phyloP scores from a whole-genome alignment of 257 asterid genomes.

The Thymus mandschuricus region DNA sequence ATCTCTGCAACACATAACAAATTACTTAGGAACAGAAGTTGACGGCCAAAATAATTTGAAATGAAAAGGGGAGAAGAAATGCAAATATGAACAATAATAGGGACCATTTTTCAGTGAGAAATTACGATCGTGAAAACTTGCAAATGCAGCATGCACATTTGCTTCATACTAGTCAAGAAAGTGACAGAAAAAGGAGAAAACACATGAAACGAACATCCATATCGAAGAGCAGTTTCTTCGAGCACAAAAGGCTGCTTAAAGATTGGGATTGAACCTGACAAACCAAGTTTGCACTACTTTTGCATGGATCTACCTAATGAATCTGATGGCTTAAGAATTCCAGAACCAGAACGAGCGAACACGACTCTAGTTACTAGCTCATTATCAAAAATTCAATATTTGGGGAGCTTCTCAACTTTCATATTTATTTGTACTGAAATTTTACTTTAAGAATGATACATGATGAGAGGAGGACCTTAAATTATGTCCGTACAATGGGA shows the following conservation, averaged over 20 bases:
- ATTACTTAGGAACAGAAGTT: constrained; percentile 6
- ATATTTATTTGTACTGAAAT: background rate
- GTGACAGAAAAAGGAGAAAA: background rate
- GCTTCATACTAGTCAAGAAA: background rate
- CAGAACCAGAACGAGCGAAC: background rate
- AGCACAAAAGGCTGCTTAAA: background rate
- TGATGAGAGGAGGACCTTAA: background rate
- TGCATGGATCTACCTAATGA: too few relatives aligned
- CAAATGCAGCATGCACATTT: background rate
- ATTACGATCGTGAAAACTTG: background rate
- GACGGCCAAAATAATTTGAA: background rate
- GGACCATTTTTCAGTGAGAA: too few relatives aligned
- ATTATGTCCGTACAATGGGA: background rate
- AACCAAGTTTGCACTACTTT: too few relatives aligned
- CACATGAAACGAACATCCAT: background rate
- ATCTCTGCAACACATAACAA: constrained; percentile 73
- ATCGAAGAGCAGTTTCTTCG: background rate
- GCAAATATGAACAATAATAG: background rate
- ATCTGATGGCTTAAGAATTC: too few relatives aligned
- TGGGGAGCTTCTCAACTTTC: background rate
- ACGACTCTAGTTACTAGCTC: background rate
- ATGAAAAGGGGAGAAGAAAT: background rate
- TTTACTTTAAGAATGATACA: background rate
- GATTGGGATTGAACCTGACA: too few relatives aligned
- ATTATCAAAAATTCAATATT: background rate